phyloP scores from a whole-genome alignment of 129 eudicot genomes.

The Helichrysum umbraculigerum region DNA sequence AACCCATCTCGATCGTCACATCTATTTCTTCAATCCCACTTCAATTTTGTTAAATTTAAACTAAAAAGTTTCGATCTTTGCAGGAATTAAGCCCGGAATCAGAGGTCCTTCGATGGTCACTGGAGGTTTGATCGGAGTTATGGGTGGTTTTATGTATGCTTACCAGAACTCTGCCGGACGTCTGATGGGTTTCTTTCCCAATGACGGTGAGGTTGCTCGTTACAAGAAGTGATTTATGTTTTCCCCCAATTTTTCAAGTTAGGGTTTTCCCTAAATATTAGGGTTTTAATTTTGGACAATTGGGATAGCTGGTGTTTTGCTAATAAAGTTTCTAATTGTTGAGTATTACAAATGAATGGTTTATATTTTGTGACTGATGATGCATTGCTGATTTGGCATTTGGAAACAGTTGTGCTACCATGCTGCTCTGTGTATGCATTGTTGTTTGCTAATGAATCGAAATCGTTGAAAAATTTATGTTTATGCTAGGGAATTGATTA shows the following conservation, averaged over 20 bases:
- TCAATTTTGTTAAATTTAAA: not conserved
- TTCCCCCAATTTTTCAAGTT: slow-evolving; percentile 24
- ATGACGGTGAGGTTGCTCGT: slow-evolving; percentile 88
- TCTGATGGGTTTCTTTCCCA: slow-evolving; percentile 95
- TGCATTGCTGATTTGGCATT: not conserved
- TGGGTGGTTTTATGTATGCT: slow-evolving; percentile 99
- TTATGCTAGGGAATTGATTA: not conserved
- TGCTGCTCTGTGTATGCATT: not conserved
- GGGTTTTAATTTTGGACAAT: not conserved
- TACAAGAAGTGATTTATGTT: slow-evolving; percentile 52
- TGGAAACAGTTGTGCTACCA: not conserved
- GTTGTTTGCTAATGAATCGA: not conserved
- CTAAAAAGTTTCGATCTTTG: not conserved
- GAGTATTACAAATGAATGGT: not conserved
- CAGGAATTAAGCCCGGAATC: slow-evolving; percentile 87
- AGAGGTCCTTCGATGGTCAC: slow-evolving; percentile 97
- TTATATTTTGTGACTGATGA: not conserved
- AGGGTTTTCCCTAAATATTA: slow-evolving; percentile 24
- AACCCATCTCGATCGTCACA: not conserved
- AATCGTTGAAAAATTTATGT: not conserved
- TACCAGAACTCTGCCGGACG: slow-evolving; percentile 94
- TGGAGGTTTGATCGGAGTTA: slow-evolving; percentile 84
- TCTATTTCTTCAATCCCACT: not conserved
- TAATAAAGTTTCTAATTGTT: slow-evolving; percentile 13
- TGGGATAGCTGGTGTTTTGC: not conserved